Evolutionary conservation across 495 filamentous ascomycete species (phyloP).

Genomic region (Beverwykella pulmonaria): DNA sequence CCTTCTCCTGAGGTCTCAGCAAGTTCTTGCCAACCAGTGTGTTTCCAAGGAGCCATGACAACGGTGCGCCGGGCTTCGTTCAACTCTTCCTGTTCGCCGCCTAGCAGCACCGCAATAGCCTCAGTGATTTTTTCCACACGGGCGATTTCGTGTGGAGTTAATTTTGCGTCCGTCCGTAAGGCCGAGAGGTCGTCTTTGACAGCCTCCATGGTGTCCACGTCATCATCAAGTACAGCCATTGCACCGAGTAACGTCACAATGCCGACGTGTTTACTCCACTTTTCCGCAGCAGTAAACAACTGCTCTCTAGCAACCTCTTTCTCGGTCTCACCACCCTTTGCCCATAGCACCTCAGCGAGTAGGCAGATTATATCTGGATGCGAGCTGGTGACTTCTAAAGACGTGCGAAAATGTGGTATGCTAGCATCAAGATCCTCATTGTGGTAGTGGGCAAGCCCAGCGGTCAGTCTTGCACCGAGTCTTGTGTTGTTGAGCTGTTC

Average conservation of each 20-base stretch:
- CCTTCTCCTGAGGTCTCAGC: slow-evolving; percentile 53
- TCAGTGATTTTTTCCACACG: slow-evolving; percentile 62
- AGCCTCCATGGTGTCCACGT: slow-evolving; percentile 76
- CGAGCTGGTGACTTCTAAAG: slow-evolving; percentile 74
- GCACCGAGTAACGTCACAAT: slow-evolving; percentile 78
- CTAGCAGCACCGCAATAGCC: slow-evolving; percentile 54
- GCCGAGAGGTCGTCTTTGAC: slow-evolving; percentile 75
- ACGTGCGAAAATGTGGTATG: slow-evolving; percentile 77
- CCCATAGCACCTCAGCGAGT: slow-evolving; percentile 89
- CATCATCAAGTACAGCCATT: slow-evolving; percentile 77
- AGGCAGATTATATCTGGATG: slow-evolving; percentile 87
- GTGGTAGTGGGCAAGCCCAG: slow-evolving; percentile 80
- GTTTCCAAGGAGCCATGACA: slow-evolving; percentile 74
- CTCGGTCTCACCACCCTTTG: slow-evolving; percentile 76
- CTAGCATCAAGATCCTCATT: slow-evolving; percentile 62
- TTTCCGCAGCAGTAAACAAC: slow-evolving; percentile 75
- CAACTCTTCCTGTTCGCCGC: slow-evolving; percentile 35
- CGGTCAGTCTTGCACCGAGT: slow-evolving; percentile 82
- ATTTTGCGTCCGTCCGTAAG: slow-evolving; percentile 65
- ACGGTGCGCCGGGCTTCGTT: slow-evolving; percentile 54
- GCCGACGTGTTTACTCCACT: slow-evolving; percentile 70
- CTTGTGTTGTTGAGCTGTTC: slow-evolving; percentile 65
- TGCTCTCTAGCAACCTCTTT: slow-evolving; percentile 74
- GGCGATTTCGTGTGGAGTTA: slow-evolving; percentile 51
- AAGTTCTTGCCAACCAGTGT: slow-evolving; percentile 76